Evolutionary conservation across 2,329 filamentous ascomycete species (phyloP), one percentile per base, ranked within the genome.

Genomic region (Aspergillus sp.): DNA sequence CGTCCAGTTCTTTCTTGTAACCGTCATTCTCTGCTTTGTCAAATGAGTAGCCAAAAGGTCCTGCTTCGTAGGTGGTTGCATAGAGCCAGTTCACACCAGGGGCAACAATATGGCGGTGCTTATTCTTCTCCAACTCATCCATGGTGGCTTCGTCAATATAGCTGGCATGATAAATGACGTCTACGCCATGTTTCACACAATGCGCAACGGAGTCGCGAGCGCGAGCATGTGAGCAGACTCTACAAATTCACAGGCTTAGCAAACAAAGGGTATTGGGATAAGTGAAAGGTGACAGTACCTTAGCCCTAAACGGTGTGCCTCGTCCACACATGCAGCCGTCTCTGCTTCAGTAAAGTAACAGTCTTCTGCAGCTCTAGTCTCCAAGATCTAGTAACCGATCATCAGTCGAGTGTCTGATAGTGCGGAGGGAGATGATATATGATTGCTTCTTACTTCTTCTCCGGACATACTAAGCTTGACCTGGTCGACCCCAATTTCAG

Each of bases 131-230:
- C 8, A 9, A 32, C 30, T 5, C 41, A 29, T 19, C 33, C 40
- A 41, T 49, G 49, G 56, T 52, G 44, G 66, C 58, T 29, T 69
- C 66, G 46, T 75, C 71, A 9, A 70, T 71, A 43, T 66, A 75
- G 0, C 64, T 69, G 1, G 68, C 73, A 50, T 76, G 72, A 49
- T 70, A 75, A 38, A 76, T 73, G 5, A 73, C 66, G 42, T 75
- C 73, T 0, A 75, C 69, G 2, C 71, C 71, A 39, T 71, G 66
- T 46, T 61, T 61, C 35, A 71, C 54, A 52, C 67, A 73, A 61
- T 72, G 66, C 40, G 64, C 68, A 4, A 76, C 68, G 0, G 66
- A 68, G 41, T 73, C 73, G 34, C 69, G 50, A 2, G 72, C 68
- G 29, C 73, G 57, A 4, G 72, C 72, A 55, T 74, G 72, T 0